Evolutionary conservation across 164 flowering plant genomes (phyloP).

Genomic region (grape (Vitis vinifera)): DNA sequence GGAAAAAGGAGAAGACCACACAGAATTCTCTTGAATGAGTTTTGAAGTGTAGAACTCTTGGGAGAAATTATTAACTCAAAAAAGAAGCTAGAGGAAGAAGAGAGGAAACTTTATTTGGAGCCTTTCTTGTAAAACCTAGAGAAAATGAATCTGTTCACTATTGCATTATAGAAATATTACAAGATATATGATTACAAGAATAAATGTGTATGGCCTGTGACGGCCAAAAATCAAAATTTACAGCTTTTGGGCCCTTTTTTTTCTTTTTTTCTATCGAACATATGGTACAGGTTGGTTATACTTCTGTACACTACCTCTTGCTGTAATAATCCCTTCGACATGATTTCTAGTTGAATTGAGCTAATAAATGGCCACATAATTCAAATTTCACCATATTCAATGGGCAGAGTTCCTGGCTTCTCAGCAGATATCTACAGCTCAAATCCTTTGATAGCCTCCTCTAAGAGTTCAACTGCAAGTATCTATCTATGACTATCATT

Average conservation of each 20-base stretch:
- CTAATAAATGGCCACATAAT: neutral
- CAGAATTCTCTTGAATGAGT: too few species aligned
- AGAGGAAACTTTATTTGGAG: too few species aligned
- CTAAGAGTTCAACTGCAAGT: neutral
- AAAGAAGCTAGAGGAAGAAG: too few species aligned
- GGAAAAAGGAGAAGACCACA: too few species aligned
- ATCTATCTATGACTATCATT: too few species aligned
- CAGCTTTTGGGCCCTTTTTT: neutral
- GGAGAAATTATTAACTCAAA: too few species aligned
- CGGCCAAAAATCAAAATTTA: constrained; percentile 4
- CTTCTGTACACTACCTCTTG: constrained; percentile 6
- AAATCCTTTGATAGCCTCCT: neutral
- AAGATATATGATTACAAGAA: neutral
- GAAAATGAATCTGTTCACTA: too few species aligned
- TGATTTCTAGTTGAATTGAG: neutral
- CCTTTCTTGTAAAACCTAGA: too few species aligned
- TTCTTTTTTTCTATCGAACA: neutral
- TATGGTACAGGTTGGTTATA: neutral
- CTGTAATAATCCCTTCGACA: neutral
- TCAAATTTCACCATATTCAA: neutral
- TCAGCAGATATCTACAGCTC: constrained; percentile 1
- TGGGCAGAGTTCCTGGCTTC: neutral
- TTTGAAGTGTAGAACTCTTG: too few species aligned
- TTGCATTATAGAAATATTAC: neutral
- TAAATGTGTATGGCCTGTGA: neutral